Base-by-base conservation (phyloP, 2,329 filamentous ascomycete species). In the Hymenoscyphus scutula region DNA sequence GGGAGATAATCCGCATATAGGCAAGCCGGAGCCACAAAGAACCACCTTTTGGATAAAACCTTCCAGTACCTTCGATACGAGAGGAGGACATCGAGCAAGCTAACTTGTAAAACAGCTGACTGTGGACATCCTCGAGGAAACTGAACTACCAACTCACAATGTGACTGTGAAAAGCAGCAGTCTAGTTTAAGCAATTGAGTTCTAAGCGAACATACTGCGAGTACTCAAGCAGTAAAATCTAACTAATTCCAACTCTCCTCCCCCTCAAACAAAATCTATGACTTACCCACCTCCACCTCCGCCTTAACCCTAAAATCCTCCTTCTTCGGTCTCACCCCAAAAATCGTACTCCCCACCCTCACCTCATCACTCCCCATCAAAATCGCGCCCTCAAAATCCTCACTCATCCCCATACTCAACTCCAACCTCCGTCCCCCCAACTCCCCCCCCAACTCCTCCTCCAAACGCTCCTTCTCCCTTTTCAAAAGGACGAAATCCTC, bases 321-420 rank as follows among this genome's bases (percentile, higher is more conserved):
- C 56, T 69, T 73, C 53, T 63, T 62, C 5, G 92, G 92, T 72
- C 95, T 83, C 73, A 87, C 80, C 1, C 95, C 95, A 75, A 99
- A 99, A 62, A 99, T 97, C 1, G 91, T 94, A 73, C 92, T 98
- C 1, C 95, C 95, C 8, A 99, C 86, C 62, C 95, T 84, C 5
- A 99, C 93, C 81, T 98, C 92, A 69, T 86, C 83, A 77, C 93
- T 97, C 0, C 95, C 95, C 80, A 92, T 80, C 13, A 77, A 78
- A 72, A 98, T 88, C 0, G 95, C 95, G 7, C 89, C 90, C 79
- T 97, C 93, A 75, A 94, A 99, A 76, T 99, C 95, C 72, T 91
- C 87, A 74, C 92, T 97, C 95, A 99, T 99, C 6, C 94, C 94
- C 94, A 99, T 99, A 77, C 93, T 97, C 77, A 98, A 76, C 80